Evolutionary conservation across 306 rosid genomes (phyloP).

Genomic region (Cucumis sativus): DNA sequence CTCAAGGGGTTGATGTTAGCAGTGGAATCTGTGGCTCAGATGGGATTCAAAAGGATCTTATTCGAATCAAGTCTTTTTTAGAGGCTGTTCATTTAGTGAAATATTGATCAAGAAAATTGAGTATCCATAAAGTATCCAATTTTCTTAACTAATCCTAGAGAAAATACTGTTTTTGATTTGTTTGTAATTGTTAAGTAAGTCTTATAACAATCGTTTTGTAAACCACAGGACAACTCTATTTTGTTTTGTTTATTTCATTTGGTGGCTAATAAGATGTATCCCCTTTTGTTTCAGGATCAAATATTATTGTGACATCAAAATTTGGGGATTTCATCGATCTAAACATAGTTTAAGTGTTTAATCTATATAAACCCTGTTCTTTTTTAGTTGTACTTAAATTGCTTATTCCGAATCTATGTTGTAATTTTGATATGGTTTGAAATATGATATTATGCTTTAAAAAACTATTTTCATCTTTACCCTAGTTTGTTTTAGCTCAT

Average conservation of each 20-base stretch:
- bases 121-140: neutral
- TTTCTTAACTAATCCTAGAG: neutral
- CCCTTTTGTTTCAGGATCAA: neutral
- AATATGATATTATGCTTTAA: no score
- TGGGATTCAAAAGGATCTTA: slow-evolving; percentile 64
- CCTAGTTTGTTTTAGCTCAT: no score
- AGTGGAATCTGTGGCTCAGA: slow-evolving; percentile 79
- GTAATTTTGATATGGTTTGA: neutral
- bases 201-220: neutral
- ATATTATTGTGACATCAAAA: neutral
- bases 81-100: slow-evolving; percentile 33
- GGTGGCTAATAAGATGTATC: neutral
- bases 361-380: neutral
- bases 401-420: neutral
- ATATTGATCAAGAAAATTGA: slow-evolving; percentile 17
- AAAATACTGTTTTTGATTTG: neutral
- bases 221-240: neutral
- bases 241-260: neutral
- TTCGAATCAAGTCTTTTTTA: slow-evolving; percentile 45
- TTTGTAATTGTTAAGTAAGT: neutral
- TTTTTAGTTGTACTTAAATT: neutral
- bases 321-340: neutral
- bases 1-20: slow-evolving; percentile 80
- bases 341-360: no score
- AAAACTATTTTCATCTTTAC: no score